Base-by-base conservation (phyloP, 768 basidiomycete species). In the Suillus sp. region DNA sequence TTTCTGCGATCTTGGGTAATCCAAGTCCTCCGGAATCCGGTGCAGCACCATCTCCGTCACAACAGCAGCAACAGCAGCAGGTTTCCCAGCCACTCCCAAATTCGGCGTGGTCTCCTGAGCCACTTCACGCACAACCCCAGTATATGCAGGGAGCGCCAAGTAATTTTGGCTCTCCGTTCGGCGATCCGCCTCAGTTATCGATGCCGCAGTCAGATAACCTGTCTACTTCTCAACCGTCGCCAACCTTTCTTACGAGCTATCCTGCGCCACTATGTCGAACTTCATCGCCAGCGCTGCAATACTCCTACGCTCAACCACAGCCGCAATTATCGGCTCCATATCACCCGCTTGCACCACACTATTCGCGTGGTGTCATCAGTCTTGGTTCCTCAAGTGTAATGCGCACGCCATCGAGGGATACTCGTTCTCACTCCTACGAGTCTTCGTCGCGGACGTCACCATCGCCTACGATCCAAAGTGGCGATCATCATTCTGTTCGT, bases 1-100 rank as follows among this genome's bases (percentile, higher is more conserved):
- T 99, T 7, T 93, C 92, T 54, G 87, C 91, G 27, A 96, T 99
- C 72, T 83, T 99, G 57, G 94, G 92, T 43, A 91, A 87, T 67
- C 84, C 88, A 38, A 89, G 87, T 72, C 85, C 77, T 4, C 74
- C 77, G 9, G 76, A 77, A 43, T 75, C 74, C 1, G 72, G 71
- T 3, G 62, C 54, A 2, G 69, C 71, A 0, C 73, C 73, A 0
- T 76, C 75, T 0, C 75, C 73, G 6, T 70, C 71, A 9, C 76
- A 75, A 18, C 69, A 65, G 10, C 69, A 70, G 8, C 48, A 27
- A 27, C 48, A 50, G 27, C 50, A 51, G 13, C 43, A 66, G 27
- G 56, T 71, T 3, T 65, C 67, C 14, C 62, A 72, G 6, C 45
- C 59, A 5, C 64, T 80, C 0, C 71, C 75, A 3, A 75, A 65